Percentiles rank a stretch among this genome's conserved stretches.
These are phyloP conservation scores for Cladochytrium replicatum DNA, from an alignment of 192 early-diverging fungal genomes.

Conservation along the genomic window DNA sequence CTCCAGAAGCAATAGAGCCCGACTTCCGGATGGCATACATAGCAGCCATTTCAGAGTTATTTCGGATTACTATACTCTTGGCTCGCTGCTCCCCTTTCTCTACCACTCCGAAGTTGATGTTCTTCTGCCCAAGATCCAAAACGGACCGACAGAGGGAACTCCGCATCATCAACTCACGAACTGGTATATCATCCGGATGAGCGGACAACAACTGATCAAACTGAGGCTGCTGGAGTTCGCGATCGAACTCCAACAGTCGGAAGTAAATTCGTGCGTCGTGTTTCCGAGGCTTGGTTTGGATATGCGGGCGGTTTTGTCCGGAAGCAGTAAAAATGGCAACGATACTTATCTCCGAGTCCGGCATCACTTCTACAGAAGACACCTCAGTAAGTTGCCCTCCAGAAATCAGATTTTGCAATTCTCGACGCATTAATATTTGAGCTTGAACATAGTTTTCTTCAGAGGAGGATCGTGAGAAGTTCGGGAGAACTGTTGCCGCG, in stretches of 20 bases:
- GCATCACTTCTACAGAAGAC: slow-evolving; percentile 49
- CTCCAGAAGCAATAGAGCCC: slow-evolving; percentile 87
- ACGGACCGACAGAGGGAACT: slow-evolving; percentile 71
- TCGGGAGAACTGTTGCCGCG: slow-evolving; percentile 43
- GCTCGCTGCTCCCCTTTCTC: slow-evolving; percentile 73
- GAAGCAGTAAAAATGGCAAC: slow-evolving; percentile 66
- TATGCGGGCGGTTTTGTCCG: slow-evolving; percentile 39
- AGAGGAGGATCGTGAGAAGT: slow-evolving; percentile 55
- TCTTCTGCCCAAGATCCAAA: slow-evolving; percentile 91
- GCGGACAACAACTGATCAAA: slow-evolving; percentile 59
- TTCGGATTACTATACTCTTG: slow-evolving; percentile 81
- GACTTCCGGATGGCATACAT: slow-evolving; percentile 90
- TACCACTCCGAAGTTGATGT: slow-evolving; percentile 92
- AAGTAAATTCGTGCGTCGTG: slow-evolving; percentile 78
- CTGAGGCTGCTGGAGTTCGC: slow-evolving; percentile 67
- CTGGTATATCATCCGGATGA: slow-evolving; percentile 54
- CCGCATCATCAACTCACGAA: slow-evolving; percentile 84
- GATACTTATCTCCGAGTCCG: slow-evolving; percentile 54
- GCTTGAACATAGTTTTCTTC: slow-evolving; percentile 68
- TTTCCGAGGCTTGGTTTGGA: slow-evolving; percentile 67
- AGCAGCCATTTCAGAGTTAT: slow-evolving; percentile 79
- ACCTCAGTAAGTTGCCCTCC: slow-evolving; percentile 58
- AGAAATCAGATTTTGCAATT: slow-evolving; percentile 61
- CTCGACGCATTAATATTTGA: slow-evolving; percentile 56
- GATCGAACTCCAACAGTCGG: slow-evolving; percentile 75